phyloP scores from a whole-genome alignment of 768 basidiomycete genomes.

The Kwoniella sp. region DNA sequence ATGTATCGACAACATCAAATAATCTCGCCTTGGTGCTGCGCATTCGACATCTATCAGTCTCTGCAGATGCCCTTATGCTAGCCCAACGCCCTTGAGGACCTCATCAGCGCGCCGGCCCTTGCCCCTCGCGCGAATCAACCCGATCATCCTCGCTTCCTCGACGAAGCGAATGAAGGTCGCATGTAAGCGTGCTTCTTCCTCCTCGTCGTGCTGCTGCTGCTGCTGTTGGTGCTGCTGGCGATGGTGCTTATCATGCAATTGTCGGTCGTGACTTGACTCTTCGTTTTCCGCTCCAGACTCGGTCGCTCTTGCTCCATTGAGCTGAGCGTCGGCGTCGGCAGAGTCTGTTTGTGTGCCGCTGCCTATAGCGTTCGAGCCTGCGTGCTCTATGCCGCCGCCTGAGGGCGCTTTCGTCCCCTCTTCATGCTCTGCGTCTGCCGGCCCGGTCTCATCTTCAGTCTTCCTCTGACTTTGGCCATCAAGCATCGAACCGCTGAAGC shows the following conservation, averaged over 20 bases:
- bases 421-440: neutral
- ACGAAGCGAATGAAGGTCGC: slow-evolving; percentile 47
- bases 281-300: slow-evolving; percentile 4
- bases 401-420: neutral
- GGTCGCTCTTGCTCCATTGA: neutral
- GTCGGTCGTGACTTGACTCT: too few relatives aligned
- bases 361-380: neutral
- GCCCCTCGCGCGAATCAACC: slow-evolving; percentile 44
- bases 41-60: too few relatives aligned
- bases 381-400: neutral
- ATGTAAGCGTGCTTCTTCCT: slow-evolving; percentile 38
- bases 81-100: slow-evolving; percentile 46
- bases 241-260: neutral
- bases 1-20: too few relatives aligned
- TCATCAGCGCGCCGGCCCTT: slow-evolving; percentile 45
- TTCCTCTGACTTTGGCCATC: slow-evolving; percentile 6
- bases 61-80: too few relatives aligned
- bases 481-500: slow-evolving; percentile 31
- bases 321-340: neutral
- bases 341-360: neutral
- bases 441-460: too few relatives aligned
- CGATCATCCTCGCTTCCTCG: slow-evolving; percentile 49
- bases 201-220: slow-evolving; percentile 22
- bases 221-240: slow-evolving; percentile 1
- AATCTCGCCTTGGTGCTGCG: too few relatives aligned